A percentile compares a stretch with the other conserved stretches of the same genome.
phyloP scores from a whole-genome alignment of 2,329 filamentous ascomycete genomes.

The Tolypocladium capitatum region DNA sequence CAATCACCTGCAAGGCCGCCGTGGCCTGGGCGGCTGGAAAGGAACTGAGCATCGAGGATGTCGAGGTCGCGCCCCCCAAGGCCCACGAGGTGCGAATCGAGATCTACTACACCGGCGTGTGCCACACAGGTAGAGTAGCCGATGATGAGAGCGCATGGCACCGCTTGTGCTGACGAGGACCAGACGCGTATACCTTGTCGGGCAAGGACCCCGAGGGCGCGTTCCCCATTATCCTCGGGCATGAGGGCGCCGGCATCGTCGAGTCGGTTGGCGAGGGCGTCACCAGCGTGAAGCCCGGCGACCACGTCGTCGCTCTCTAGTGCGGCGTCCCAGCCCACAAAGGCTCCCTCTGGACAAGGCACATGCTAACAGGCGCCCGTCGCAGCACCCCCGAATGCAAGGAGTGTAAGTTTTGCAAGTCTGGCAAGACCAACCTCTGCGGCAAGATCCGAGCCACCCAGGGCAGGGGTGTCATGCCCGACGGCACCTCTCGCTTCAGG shows the following conservation, averaged over 20 bases:
- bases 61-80: constrained; percentile 80
- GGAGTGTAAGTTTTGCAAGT: constrained; percentile 99
- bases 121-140: constrained; percentile 65
- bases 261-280: constrained; percentile 92
- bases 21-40: constrained; percentile 96
- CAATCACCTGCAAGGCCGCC: constrained; percentile 93
- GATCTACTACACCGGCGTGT: constrained; percentile 96
- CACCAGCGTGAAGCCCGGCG: constrained; percentile 83
- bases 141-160: background rate
- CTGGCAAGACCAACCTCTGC: constrained; percentile 97
- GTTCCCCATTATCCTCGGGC: constrained; percentile 78
- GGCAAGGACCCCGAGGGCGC: constrained; percentile 96
- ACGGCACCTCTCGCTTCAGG: constrained; percentile 88
- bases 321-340: constrained; percentile 27
- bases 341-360: too few relatives aligned
- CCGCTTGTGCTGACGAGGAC: constrained; percentile 1
- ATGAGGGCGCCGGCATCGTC: constrained; percentile 84
- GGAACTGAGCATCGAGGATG: constrained; percentile 75
- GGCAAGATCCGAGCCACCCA: constrained; percentile 98
- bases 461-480: constrained; percentile 91
- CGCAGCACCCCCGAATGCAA: constrained; percentile 83
- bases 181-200: constrained; percentile 86
- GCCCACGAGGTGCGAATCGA: constrained; percentile 94
- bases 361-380: constrained; percentile 3
- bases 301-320: constrained; percentile 85